Base-by-base conservation (phyloP, 73 alveolate genomes). In the Paramecium caudatum region DNA sequence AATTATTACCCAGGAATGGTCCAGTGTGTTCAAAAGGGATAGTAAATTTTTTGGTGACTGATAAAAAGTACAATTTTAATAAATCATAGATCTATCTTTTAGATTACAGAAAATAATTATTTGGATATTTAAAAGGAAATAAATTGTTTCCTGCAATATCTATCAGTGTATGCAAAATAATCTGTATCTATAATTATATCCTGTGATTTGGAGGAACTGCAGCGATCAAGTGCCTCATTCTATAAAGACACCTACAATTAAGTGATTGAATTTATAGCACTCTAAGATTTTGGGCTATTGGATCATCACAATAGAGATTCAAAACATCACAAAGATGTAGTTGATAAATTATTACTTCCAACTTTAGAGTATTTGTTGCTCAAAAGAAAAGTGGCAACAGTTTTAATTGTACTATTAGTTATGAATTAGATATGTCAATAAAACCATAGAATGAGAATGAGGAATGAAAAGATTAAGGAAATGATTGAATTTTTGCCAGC, bases 1-100 rank as follows among this genome's bases (percentile, higher is more conserved):
- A 37, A 4, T 55, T 55, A 43, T 27, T 55, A 27, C 80, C 80
- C 8, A 55, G 80, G 30, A 27, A 55, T 7, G 1, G 30, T 23
- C 30, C 80, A 23, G 80, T 55, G 7, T 55, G 80, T 55, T 55
- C 80, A 9, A 55, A 55, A 23, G 80, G 80, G 3, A 43, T 25
- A 0, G 30, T 55, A 43, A 55, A 55, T 55, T 55, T 27, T 55
- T 55, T 55, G 30, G 30, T 55, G 10, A 27, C 80, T 27, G 80
- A 55, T 0, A 55, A 15, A 10, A 55, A 55, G 80, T 55, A 55
- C 9, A 39, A 9, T 10, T 21, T 21, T 27, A 55, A 27, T 1
- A 23, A 27, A 7, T 4, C 30, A 55, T 19, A 55, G 80, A 21
- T 55, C 80, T 3, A 55, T 55, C 12, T 55, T 27, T 55, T 55